Evolutionary conservation across 768 basidiomycete species (phyloP).

Genomic region (Dioszegia hungarica): DNA sequence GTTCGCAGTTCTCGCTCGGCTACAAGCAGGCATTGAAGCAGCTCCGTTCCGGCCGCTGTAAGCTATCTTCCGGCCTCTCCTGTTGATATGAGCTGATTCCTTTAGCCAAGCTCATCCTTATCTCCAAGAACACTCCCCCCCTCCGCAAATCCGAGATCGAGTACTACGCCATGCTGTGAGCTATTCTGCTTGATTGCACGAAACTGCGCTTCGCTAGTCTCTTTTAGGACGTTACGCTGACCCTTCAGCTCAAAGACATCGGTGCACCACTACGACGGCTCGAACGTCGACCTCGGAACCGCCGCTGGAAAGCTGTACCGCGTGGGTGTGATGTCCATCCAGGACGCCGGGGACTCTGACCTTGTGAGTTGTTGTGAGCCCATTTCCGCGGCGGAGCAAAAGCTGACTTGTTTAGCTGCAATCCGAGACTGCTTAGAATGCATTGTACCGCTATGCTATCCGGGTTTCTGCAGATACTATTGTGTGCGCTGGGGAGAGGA

Average conservation of each 20-base stretch:
- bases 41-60: slow-evolving; percentile 97
- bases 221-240: not conserved
- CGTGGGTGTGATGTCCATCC: slow-evolving; percentile 96
- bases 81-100: not conserved
- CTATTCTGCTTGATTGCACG: too few relatives aligned
- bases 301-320: slow-evolving; percentile 99
- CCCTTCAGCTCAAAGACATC: slow-evolving; percentile 73
- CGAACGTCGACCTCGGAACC: slow-evolving; percentile 96
- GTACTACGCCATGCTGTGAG: slow-evolving; percentile 93
- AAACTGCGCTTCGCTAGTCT: too few relatives aligned
- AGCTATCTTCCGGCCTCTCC: slow-evolving; percentile 47
- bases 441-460: slow-evolving; percentile 40
- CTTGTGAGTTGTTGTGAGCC: slow-evolving; percentile 50
- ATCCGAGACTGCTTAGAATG: slow-evolving; percentile 41
- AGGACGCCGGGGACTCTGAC: slow-evolving; percentile 94
- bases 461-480: slow-evolving; percentile 1
- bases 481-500: not conserved
- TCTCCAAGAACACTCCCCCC: slow-evolving; percentile 98
- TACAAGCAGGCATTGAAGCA: slow-evolving; percentile 98
- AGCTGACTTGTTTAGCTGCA: slow-evolving; percentile 25
- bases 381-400: too few relatives aligned
- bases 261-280: slow-evolving; percentile 96
- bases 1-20: slow-evolving; percentile 68
- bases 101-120: slow-evolving; percentile 93
- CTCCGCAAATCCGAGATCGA: slow-evolving; percentile 98